Evolutionary conservation across 208 protist species (phyloP), one percentile per base, ranked within the genome.

Genomic region (Leishmania tarentolae): DNA sequence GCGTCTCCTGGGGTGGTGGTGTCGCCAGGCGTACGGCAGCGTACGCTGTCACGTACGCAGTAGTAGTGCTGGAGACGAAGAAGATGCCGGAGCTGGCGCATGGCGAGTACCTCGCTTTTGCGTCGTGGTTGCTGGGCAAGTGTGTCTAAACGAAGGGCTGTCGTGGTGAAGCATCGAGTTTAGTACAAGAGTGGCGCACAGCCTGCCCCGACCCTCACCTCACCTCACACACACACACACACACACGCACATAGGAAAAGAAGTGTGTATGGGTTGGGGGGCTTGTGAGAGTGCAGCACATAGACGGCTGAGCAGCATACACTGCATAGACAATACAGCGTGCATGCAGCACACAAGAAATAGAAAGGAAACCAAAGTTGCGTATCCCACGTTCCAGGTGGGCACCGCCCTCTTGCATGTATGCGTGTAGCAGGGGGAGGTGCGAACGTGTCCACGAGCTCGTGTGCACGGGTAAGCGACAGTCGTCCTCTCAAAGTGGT

Each of bases 111-210:
- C 79, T 71, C 46, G 79, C 83, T 15, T 88, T 94, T 50, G 78
- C 87, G 50, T 76, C 74, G 56, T 92, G 91, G 91, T 24, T 94
- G 17, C 72, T 92, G n/a, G 68, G 82, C 37, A 88, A 81, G 78
- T 85, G 66, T 52, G n/a, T 61, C 35, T 85, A 47, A 75, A 53
- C n/a, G 68, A 9, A n/a, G 13, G 73, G 8, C 19, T 19, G 46
- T 57, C n/a, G 11, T 21, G 4, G n/a, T 15, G 46, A 31, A 3
- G 70, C 9, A 42, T 57, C 37, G 61, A 40, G 31, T 15, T 2
- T 4, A 1, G 46, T 35, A n/a, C n/a, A 40, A 28, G 70, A 37
- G 8, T 37, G n/a, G 69, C 21, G 50, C 44, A 73, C 24, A 6
- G 28, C 69, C 42, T 35, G 7, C 40, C 13, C 31, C n/a, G 0